Evolutionary conservation across 371 early-diverging fungal species (phyloP), one percentile per base, ranked within the genome.

Genomic region (Lichtheimia ramosa): DNA sequence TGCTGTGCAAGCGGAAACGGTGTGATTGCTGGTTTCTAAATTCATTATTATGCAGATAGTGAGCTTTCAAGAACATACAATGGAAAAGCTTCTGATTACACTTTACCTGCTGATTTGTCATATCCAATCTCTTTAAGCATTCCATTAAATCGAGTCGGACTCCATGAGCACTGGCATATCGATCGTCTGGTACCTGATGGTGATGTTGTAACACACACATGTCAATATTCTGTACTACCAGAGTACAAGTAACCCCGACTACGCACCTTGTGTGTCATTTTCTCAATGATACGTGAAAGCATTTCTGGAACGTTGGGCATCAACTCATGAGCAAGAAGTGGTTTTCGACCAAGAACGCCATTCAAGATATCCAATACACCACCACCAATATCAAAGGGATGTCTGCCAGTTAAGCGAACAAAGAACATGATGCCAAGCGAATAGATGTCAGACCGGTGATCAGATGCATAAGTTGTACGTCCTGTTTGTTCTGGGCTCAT

Each of bases 401-500:
- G 67, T 58, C 66, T 76, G 54, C 77, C 75, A 1, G 84, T 77
- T n/a, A 84, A 43, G 51, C 82, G 49, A 14, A 79, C 71, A 50
- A 76, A 84, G 40, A 84, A 70, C 2, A 82, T 79, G 34, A 77
- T 69, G 1, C 84, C 84, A 3, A 84, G 61, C 0, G 78, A 82
- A 56, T 84, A 84, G 7, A 84, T 79, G 53, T 84, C 84, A 1
- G 83, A 75, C 13, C 84, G 70, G 50, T 82, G 81, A 56, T 84
- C 84, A 62, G 80, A 78, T 49, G 74, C 69, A 24, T 82, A 81
- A 54, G 74, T 79, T 7, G 84, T 82, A 42, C 84, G 71, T 5
- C 84, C 84, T 3, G 82, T 84, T 58, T 84, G 85, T 54, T 84
- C 83, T 34, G 74, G 74, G 49, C 74, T 71, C 64, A 74, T 69